phyloP scores from a whole-genome alignment of 805 yeast species.

The Ogataea neopini region DNA sequence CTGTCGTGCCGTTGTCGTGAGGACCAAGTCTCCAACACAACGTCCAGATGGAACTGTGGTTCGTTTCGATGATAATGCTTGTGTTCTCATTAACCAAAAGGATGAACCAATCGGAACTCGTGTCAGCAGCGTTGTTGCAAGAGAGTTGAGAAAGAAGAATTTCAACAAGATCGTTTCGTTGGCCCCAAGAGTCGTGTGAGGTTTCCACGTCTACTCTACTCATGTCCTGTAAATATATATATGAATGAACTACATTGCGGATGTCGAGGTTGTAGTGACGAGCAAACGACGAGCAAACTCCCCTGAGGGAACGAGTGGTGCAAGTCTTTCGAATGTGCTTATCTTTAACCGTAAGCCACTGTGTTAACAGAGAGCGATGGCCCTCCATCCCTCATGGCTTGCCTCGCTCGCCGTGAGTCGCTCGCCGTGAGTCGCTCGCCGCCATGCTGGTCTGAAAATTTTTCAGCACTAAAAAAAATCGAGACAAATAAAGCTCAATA shows the following conservation, averaged over 20 bases:
- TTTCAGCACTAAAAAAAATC: conserved; percentile 1
- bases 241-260: conserved; percentile 1
- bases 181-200: conserved; percentile 78
- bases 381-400: too few relatives aligned
- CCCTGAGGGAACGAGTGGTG: too few relatives aligned
- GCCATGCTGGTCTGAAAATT: too few relatives aligned
- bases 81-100: conserved; percentile 89
- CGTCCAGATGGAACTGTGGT: conserved; percentile 87
- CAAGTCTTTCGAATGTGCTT: too few relatives aligned
- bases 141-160: conserved; percentile 81
- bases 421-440: too few relatives aligned
- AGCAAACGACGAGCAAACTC: background rate
- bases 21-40: conserved; percentile 71
- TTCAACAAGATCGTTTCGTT: conserved; percentile 83
- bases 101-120: conserved; percentile 93
- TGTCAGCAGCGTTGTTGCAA: conserved; percentile 86
- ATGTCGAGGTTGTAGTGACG: background rate
- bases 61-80: conserved; percentile 93
- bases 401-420: too few relatives aligned
- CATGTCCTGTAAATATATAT: conserved; percentile 4
- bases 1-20: conserved; percentile 91
- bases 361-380: too few relatives aligned
- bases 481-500: background rate
- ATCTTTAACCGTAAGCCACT: too few relatives aligned
- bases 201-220: background rate